Base-by-base conservation (phyloP, 2,329 filamentous ascomycete species). In the Claviceps paspali region DNA sequence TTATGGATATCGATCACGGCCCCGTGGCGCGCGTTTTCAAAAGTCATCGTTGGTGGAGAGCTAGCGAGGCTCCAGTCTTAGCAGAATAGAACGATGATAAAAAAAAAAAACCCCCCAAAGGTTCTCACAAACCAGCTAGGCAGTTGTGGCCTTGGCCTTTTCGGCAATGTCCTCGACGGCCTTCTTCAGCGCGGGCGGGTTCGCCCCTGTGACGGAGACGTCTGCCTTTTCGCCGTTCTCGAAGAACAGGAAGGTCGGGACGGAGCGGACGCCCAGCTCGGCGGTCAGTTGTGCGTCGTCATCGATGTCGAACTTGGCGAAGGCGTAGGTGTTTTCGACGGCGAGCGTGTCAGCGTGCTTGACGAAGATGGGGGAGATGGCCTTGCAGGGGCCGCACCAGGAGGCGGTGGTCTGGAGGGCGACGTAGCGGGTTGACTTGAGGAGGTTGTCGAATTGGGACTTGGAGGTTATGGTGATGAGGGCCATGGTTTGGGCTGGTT, bases 201-300 rank as follows among this genome's bases (percentile, higher is more conserved):
- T 57, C 26, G 56, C 57, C 29, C 59, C 62, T 29, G 59, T 56
- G 30, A 70, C 51, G 47, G 59, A 61, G 47, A 66, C 62, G 48
- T 31, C 33, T 6, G 38, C 56, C 52, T 59, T 59, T 30, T 63
- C 56, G 38, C 69, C 69, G 35, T 71, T 60, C 55, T 69, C 64
- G 54, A 77, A 74, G 57, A 75, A 68, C 50, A 70, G 57, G 51
- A 77, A 76, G 29, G 71, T 71, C 8, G 73, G 73, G 60, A 77
- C 70, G 49, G 67, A 64, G 19, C 62, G 59, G 49, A 76, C 59
- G 50, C 59, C 55, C 48, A 73, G 66, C 43, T 63, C 57, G 11
- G 52, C 49, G 37, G 70, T 64, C 15, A 70, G 59, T 35, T 68
- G 65, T 39, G 64, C 58, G 8, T 65, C 62, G 31, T 60, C 54